Conservation (phyloP, 768 basidiomycete genomes). For the Boletus subparvulus region DNA sequence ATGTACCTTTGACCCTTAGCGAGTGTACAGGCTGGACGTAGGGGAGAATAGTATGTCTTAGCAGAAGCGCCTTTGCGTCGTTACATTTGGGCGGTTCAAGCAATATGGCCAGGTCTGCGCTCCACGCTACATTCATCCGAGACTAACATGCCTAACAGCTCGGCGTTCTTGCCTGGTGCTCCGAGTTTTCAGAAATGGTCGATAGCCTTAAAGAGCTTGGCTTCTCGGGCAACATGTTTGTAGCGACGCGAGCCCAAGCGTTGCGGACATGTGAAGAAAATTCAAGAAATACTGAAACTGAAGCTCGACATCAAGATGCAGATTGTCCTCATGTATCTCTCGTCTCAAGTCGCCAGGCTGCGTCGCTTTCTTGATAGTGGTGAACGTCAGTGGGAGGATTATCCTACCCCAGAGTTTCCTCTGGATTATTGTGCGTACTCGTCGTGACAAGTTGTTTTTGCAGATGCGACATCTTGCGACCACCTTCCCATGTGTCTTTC, state of each 20-base stretch:
- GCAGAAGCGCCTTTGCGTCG: too few relatives aligned
- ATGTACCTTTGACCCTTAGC: too few relatives aligned
- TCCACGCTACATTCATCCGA: neutral
- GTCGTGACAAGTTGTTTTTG: slow-evolving; percentile 22
- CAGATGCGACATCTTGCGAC: neutral
- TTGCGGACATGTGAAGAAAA: slow-evolving; percentile 75
- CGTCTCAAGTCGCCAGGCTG: slow-evolving; percentile 76
- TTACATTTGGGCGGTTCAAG: slow-evolving; percentile 55
- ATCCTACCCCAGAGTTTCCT: slow-evolving; percentile 73
- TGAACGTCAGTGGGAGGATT: slow-evolving; percentile 71
- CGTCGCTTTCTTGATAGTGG: slow-evolving; percentile 74
- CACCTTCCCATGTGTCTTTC: neutral
- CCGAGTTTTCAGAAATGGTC: slow-evolving; percentile 83
- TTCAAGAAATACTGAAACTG: slow-evolving; percentile 68
- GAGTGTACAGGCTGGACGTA: too few relatives aligned
- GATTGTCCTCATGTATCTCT: slow-evolving; percentile 82
- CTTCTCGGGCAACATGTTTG: slow-evolving; percentile 88
- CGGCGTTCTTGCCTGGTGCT: slow-evolving; percentile 87
- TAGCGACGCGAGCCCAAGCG: slow-evolving; percentile 72
- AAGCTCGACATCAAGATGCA: slow-evolving; percentile 85
- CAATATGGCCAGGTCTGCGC: slow-evolving; percentile 78
- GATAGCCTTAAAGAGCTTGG: slow-evolving; percentile 78
- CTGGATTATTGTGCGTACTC: slow-evolving; percentile 45
- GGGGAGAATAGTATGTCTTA: too few relatives aligned
- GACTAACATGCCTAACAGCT: slow-evolving; percentile 45